Conservation (phyloP, 768 basidiomycete species). For the Mycena chlorophos region DNA sequence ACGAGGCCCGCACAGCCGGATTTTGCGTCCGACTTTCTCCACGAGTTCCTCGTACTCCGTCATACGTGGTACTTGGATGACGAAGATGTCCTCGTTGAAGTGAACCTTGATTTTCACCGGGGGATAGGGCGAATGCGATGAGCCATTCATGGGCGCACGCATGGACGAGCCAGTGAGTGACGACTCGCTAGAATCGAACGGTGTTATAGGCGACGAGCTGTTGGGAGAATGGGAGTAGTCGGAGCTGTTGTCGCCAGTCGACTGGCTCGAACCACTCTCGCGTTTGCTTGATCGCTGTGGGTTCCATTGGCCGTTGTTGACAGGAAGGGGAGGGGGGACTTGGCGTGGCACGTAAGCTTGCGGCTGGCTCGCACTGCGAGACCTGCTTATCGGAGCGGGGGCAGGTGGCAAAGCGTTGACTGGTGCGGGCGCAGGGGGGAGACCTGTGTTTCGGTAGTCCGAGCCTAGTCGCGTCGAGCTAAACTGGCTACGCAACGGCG, state of each 20-base stretch:
- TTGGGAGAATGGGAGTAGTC: conserved; percentile 86
- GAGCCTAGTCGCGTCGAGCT: conserved; percentile 62
- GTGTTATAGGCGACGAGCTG: conserved; percentile 83
- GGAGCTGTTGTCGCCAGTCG: conserved; percentile 73
- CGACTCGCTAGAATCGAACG: conserved; percentile 87
- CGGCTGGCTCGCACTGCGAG: conserved; percentile 80
- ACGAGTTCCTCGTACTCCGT: conserved; percentile 84
- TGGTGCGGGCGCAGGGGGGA: conserved; percentile 29
- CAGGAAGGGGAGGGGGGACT: conserved; percentile 57
- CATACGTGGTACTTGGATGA: conserved; percentile 81
- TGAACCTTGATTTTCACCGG: conserved; percentile 92
- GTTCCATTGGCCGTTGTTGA: conserved; percentile 45
- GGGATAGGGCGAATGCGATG: conserved; percentile 28
- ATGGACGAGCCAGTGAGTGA: conserved; percentile 62
- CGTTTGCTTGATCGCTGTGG: conserved; percentile 56
- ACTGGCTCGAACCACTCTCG: conserved; percentile 83
- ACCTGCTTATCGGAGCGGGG: conserved; percentile 50
- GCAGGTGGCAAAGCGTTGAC: conserved; percentile 10
- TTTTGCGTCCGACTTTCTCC: conserved; percentile 90
- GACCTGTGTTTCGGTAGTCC: conserved; percentile 36
- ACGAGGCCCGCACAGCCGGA: conserved; percentile 83
- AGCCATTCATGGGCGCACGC: conserved; percentile 35
- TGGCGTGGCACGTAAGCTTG: conserved; percentile 62
- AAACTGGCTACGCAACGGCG: conserved; percentile 65
- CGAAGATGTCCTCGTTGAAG: conserved; percentile 93